Conservation (phyloP, 805 yeast genomes). For the Wickerhamomyces bovis region DNA sequence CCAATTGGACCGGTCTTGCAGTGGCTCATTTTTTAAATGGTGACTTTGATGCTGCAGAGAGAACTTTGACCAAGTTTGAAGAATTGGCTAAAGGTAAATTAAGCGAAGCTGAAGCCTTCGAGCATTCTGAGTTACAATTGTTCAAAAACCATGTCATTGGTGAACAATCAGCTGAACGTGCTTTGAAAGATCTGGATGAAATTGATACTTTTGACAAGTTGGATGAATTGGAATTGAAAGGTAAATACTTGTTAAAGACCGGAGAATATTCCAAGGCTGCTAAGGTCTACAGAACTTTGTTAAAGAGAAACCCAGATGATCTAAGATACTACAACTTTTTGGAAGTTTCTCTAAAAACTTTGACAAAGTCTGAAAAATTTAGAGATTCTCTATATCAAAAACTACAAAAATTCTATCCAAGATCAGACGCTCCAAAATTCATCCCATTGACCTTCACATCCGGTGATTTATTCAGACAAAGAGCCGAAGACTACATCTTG, state of each 20-base stretch:
- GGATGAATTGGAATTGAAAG: conserved; percentile 60
- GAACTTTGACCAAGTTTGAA: conserved; percentile 71
- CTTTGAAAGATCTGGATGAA: conserved; percentile 54
- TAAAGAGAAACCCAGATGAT: conserved; percentile 84
- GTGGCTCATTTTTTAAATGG: conserved; percentile 75
- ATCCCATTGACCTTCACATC: conserved; percentile 72
- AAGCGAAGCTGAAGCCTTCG: conserved; percentile 61
- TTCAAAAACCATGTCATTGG: conserved; percentile 72
- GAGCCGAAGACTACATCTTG: conserved; percentile 49
- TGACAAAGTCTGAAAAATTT: conserved; percentile 36
- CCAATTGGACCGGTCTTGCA: conserved; percentile 87
- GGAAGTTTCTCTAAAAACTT: conserved; percentile 57
- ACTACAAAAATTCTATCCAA: conserved; percentile 68
- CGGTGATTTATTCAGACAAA: conserved; percentile 43
- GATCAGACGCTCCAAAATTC: conserved; percentile 71
- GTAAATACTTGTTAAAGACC: conserved; percentile 52
- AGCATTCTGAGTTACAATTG: conserved; percentile 74
- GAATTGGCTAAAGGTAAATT: conserved; percentile 63
- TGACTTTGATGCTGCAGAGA: conserved; percentile 62
- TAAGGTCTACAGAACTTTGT: conserved; percentile 54
- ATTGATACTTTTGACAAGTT: conserved; percentile 51
- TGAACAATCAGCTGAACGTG: conserved; percentile 33
- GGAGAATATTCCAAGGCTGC: conserved; percentile 61
- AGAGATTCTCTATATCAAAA: conserved; percentile 60
- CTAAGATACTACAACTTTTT: conserved; percentile 56